These are phyloP conservation scores for Phylloporus sp. DNA, from an alignment of 768 basidiomycete genomes.

Conservation along the genomic window DNA sequence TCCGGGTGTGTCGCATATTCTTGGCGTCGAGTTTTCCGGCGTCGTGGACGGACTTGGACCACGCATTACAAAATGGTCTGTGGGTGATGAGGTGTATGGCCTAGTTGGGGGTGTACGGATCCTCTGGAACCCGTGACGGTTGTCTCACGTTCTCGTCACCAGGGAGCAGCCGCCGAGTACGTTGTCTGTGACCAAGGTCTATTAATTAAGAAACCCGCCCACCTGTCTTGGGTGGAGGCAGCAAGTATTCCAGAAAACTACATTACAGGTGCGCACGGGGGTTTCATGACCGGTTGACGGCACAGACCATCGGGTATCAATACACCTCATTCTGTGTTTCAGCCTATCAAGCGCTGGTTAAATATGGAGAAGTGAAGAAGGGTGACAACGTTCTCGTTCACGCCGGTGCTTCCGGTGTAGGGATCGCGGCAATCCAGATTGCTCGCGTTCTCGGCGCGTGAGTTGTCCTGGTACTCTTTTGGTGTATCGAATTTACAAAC, in stretches of 20 bases:
- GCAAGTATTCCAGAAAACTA: conserved; percentile 87
- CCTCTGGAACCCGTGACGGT: neutral
- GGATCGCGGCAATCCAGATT: conserved; percentile 83
- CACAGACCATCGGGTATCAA: conserved; percentile 1
- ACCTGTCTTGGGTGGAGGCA: conserved; percentile 79
- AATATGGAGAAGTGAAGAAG: conserved; percentile 63
- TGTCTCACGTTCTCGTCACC: conserved; percentile 1
- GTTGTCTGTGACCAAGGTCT: conserved; percentile 63
- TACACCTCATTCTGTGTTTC: conserved; percentile 8
- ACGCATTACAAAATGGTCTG: conserved; percentile 49
- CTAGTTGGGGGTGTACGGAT: conserved; percentile 70
- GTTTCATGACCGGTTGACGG: conserved; percentile 4
- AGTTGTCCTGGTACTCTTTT: conserved; percentile 29
- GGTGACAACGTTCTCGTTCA: conserved; percentile 82
- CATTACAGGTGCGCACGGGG: conserved; percentile 61
- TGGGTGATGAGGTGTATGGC: conserved; percentile 74
- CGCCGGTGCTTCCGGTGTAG: conserved; percentile 89
- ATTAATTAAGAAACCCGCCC: conserved; percentile 67
- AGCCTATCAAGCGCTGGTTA: conserved; percentile 64
- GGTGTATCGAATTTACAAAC: neutral
- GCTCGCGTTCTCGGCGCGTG: conserved; percentile 73
- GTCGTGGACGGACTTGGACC: conserved; percentile 51
- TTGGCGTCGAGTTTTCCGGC: conserved; percentile 89
- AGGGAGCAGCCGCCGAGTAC: conserved; percentile 93
- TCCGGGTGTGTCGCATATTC: conserved; percentile 65